Evolutionary conservation across 495 filamentous ascomycete genomes (phyloP).

Genomic region (Hyaloscypha finlandica): DNA sequence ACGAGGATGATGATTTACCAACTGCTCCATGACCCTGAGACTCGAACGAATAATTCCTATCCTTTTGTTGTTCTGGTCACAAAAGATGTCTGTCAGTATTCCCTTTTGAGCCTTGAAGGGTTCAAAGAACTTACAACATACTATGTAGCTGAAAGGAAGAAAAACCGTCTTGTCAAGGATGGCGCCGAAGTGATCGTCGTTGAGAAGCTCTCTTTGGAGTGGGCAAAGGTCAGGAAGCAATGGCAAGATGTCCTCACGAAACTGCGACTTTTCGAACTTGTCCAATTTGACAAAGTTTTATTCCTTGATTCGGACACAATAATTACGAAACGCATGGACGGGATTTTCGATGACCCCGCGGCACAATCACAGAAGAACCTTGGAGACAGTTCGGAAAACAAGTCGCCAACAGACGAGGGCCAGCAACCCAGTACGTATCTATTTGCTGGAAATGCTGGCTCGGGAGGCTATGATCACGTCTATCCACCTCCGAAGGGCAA

Average conservation of each 20-base stretch:
- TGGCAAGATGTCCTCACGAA: slow-evolving; percentile 42
- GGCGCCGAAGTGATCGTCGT: slow-evolving; percentile 40
- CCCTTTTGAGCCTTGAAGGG: too few species aligned
- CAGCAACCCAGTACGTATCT: not conserved
- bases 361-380: not conserved
- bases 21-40: too few species aligned
- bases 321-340: slow-evolving; percentile 39
- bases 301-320: slow-evolving; percentile 46
- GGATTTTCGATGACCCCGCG: slow-evolving; percentile 37
- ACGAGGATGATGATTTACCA: too few species aligned
- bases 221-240: slow-evolving; percentile 31
- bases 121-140: not conserved
- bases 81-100: too few species aligned
- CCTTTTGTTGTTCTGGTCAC: too few species aligned
- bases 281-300: slow-evolving; percentile 39
- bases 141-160: slow-evolving; percentile 26
- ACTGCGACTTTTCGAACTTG: slow-evolving; percentile 39
- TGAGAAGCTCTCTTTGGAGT: slow-evolving; percentile 31
- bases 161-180: slow-evolving; percentile 34
- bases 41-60: too few species aligned
- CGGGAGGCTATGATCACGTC: not conserved
- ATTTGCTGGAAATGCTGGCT: not conserved
- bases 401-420: not conserved
- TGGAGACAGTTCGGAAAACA: too few species aligned
- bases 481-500: not conserved